phyloP scores from a whole-genome alignment of 2,329 filamentous ascomycete genomes.

The Epichloe sibirici region DNA sequence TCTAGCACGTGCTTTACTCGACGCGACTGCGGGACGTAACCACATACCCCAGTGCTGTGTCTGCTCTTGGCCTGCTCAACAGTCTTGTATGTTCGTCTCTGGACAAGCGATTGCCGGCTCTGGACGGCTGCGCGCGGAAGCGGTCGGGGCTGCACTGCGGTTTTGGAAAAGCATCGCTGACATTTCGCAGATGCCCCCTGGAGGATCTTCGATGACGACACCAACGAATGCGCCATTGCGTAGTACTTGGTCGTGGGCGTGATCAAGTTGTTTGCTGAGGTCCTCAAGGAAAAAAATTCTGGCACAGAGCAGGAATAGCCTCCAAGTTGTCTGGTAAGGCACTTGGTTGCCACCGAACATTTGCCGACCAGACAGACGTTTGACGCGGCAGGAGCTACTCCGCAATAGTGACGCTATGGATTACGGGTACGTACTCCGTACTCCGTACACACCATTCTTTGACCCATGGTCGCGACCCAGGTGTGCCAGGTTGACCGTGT shows the following conservation, averaged over 20 bases:
- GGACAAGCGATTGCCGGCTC: conserved; percentile 22
- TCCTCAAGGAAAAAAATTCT: background rate
- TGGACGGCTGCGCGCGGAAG: conserved; percentile 19
- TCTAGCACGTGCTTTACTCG: background rate
- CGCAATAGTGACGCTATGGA: too few relatives aligned
- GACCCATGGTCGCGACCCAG: background rate
- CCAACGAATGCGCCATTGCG: conserved; percentile 27
- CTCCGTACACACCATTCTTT: too few relatives aligned
- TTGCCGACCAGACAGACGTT: conserved; percentile 3
- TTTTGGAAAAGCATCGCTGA: conserved; percentile 29
- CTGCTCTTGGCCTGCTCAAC: conserved; percentile 48
- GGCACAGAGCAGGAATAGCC: background rate
- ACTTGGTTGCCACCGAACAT: conserved; percentile 7
- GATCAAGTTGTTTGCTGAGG: background rate
- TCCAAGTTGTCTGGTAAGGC: background rate
- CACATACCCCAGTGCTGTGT: conserved; percentile 41
- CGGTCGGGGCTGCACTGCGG: conserved; percentile 21
- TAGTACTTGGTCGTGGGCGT: background rate
- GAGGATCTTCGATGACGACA: conserved; percentile 22
- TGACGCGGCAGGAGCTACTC: conserved; percentile 1
- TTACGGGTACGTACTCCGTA: background rate
- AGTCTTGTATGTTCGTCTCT: conserved; percentile 35
- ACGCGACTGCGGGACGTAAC: background rate
- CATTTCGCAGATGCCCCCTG: conserved; percentile 22
- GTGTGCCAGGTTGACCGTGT: background rate